Conservation (phyloP, 2,329 filamentous ascomycete species). For the Ophiostoma tasmaniense region DNA sequence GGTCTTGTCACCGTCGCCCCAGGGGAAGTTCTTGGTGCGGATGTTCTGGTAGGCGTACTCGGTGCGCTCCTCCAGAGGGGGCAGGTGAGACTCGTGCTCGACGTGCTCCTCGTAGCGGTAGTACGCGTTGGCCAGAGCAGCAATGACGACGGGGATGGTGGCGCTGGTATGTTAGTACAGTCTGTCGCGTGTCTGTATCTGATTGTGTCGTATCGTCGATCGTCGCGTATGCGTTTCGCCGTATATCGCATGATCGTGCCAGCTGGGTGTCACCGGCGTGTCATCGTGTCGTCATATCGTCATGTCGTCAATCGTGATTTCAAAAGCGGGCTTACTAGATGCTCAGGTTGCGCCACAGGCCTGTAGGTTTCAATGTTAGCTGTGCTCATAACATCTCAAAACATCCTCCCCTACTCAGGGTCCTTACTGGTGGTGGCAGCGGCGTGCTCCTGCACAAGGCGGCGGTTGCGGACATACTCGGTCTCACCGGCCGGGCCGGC, state of each 20-base stretch:
- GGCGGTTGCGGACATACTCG: slow-evolving; percentile 85
- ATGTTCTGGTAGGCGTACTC: slow-evolving; percentile 99
- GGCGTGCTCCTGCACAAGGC: slow-evolving; percentile 86
- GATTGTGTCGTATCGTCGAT: neutral
- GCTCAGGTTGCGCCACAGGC: slow-evolving; percentile 91
- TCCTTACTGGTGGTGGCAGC: slow-evolving; percentile 69
- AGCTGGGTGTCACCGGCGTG: neutral
- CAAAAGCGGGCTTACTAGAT: slow-evolving; percentile 63
- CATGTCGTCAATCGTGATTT: neutral
- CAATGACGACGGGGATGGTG: slow-evolving; percentile 62
- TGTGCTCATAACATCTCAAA: neutral
- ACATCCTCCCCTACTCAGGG: neutral
- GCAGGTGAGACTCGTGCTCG: slow-evolving; percentile 84
- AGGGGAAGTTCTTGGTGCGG: slow-evolving; percentile 89
- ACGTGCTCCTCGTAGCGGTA: slow-evolving; percentile 92
- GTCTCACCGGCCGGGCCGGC: slow-evolving; percentile 51
- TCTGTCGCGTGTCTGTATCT: neutral
- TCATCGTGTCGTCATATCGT: neutral
- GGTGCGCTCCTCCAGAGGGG: slow-evolving; percentile 78
- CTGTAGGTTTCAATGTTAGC: slow-evolving; percentile 42
- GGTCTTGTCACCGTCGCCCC: slow-evolving; percentile 87
- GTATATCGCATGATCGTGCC: no score
- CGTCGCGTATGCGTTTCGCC: neutral
- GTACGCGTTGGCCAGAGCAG: slow-evolving; percentile 74
- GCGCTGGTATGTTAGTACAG: slow-evolving; percentile 43